Evolutionary conservation across 2,329 filamentous ascomycete species (phyloP).

Genomic region (Allantophomopsis cytisporea): DNA sequence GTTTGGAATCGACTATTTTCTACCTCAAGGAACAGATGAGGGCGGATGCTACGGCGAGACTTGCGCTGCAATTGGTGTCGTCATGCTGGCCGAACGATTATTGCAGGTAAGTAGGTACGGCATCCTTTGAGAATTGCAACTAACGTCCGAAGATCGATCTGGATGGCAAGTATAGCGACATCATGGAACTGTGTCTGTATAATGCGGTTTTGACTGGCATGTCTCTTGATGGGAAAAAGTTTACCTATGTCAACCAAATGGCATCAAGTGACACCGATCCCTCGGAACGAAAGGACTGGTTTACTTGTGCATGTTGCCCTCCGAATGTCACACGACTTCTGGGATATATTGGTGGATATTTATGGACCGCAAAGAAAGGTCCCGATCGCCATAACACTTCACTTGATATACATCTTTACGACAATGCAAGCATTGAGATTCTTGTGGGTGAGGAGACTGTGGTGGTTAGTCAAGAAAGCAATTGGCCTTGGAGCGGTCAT

Average conservation of each 20-base stretch:
- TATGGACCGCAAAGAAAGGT: conserved; percentile 30
- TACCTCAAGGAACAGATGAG: conserved; percentile 43
- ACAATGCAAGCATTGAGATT: conserved; percentile 28
- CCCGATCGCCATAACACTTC: conserved; percentile 11
- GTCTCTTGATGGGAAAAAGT: conserved; percentile 38
- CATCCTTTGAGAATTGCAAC: not conserved
- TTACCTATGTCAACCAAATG: conserved; percentile 49
- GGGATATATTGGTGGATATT: conserved; percentile 37
- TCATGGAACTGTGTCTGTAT: conserved; percentile 48
- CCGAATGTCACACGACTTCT: conserved; percentile 40
- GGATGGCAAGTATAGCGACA: conserved; percentile 36
- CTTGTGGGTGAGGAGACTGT: conserved; percentile 19
- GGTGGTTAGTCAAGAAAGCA: conserved; percentile 28
- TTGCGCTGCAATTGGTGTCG: conserved; percentile 43
- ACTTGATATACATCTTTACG: conserved; percentile 39
- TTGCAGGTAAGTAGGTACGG: conserved; percentile 23
- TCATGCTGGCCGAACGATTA: conserved; percentile 44
- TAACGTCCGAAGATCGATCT: conserved; percentile 25
- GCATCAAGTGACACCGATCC: conserved; percentile 35
- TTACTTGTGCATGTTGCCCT: conserved; percentile 42
- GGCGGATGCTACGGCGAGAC: conserved; percentile 51
- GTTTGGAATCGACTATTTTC: conserved; percentile 43
- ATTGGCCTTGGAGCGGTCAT: conserved; percentile 40
- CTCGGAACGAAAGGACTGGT: conserved; percentile 39
- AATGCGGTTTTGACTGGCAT: conserved; percentile 45